phyloP scores from a whole-genome alignment of 805 yeast genomes.

The Candida pini region DNA sequence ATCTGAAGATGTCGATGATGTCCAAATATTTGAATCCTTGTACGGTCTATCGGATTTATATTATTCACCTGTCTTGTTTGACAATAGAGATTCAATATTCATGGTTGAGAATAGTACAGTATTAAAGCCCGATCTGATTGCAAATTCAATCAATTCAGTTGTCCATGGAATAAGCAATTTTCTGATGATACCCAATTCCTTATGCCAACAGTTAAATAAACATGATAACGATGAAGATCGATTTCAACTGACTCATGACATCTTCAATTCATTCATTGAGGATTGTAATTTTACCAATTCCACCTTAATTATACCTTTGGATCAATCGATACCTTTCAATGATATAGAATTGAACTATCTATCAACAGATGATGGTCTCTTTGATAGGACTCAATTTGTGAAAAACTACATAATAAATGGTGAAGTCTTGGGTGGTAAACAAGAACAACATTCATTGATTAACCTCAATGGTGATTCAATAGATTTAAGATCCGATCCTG shows the following conservation, averaged over 20 bases:
- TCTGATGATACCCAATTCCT: constrained; percentile 32
- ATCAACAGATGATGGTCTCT: constrained; percentile 22
- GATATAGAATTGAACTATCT: constrained; percentile 44
- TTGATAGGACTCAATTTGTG: constrained; percentile 24
- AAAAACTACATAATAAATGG: constrained; percentile 35
- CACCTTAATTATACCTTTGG: constrained; percentile 45
- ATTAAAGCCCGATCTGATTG: constrained; percentile 50
- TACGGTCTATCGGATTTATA: constrained; percentile 12
- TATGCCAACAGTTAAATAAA: constrained; percentile 32
- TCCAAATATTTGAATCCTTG: constrained; percentile 22
- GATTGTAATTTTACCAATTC: constrained; percentile 22
- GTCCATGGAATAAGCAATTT: constrained; percentile 58
- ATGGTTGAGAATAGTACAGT: constrained; percentile 42
- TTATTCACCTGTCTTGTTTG: constrained; percentile 29
- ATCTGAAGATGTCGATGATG: constrained; percentile 25
- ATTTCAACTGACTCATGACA: constrained; percentile 9
- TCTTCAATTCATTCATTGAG: no score
- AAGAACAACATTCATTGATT: constrained; percentile 5
- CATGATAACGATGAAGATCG: constrained; percentile 11
- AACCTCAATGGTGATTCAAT: constrained; percentile 25
- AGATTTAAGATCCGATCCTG: constrained; percentile 17
- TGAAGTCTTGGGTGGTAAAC: constrained; percentile 38
- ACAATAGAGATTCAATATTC: constrained; percentile 25
- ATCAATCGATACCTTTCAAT: constrained; percentile 32
- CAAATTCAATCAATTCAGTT: constrained; percentile 57